Percentiles rank a stretch among this genome's conserved stretches.
These are phyloP conservation scores for Bruguiera hainesii DNA, from an alignment of 441 rosid species.

Conservation along the genomic window DNA sequence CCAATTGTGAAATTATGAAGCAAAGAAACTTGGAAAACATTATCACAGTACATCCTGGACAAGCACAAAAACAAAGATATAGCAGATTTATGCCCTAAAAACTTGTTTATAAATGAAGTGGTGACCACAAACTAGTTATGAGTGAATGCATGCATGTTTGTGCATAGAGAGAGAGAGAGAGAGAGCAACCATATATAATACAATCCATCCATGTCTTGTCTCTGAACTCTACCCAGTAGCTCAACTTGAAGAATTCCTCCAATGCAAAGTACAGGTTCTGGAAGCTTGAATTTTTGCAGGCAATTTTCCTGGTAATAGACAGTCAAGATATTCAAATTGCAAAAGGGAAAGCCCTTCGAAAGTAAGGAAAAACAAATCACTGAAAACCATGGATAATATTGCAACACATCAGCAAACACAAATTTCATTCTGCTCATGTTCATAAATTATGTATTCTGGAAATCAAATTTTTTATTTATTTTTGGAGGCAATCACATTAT, in stretches of 20 bases:
- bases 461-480: no score
- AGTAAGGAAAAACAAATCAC: background rate
- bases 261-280: conserved; percentile 74
- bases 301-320: conserved; percentile 49
- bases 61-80: background rate
- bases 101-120: background rate
- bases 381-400: background rate
- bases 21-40: background rate
- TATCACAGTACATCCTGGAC: background rate
- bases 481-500: no score
- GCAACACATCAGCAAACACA: background rate
- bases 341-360: background rate
- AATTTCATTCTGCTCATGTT: no score
- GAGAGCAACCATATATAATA: conserved; percentile 65
- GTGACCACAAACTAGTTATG: conserved; percentile 1
- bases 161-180: background rate
- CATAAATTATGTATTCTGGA: no score
- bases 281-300: conserved; percentile 71
- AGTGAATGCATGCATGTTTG: conserved; percentile 1
- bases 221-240: conserved; percentile 85
- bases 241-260: conserved; percentile 77
- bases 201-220: conserved; percentile 66
- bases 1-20: background rate
- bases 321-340: conserved; percentile 12
- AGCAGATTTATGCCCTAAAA: background rate